Conservation (phyloP, 1,284 basidiomycete genomes). For the Ceratobasidium papillatum region DNA sequence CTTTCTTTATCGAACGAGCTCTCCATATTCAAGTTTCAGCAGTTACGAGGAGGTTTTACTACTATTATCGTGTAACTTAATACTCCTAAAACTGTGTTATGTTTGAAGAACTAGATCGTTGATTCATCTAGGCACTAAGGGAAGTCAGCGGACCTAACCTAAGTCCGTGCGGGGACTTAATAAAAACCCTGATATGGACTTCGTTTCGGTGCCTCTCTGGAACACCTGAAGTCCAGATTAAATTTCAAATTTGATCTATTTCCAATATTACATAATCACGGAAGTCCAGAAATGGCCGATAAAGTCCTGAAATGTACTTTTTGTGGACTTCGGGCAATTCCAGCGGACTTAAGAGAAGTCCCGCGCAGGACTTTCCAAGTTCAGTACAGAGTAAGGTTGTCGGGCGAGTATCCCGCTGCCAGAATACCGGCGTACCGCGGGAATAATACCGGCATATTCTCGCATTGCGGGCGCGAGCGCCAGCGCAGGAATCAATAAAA, state of each 20-base stretch:
- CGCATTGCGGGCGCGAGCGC: neutral
- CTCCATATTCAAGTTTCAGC: no score
- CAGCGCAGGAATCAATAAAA: neutral
- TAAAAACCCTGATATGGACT: conserved; percentile 2
- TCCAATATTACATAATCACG: neutral
- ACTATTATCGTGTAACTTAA: no score
- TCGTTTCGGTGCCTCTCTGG: neutral
- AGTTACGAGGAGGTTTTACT: no score
- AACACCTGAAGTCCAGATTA: neutral
- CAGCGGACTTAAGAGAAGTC: neutral
- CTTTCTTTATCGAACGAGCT: no score
- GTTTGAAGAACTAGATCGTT: no score
- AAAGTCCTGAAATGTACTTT: neutral
- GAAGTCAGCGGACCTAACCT: neutral
- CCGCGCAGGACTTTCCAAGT: neutral
- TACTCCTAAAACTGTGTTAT: no score
- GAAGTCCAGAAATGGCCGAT: neutral
- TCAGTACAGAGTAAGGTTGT: neutral
- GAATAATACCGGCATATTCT: neutral
- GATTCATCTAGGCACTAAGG: no score
- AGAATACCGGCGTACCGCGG: neutral
- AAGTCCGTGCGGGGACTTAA: conserved; percentile 2
- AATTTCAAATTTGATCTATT: neutral
- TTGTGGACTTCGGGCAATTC: neutral
- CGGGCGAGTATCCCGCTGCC: neutral